phyloP scores from a whole-genome alignment of 176 grass and related monocot genomes.

The Phoenix roebelenii region DNA sequence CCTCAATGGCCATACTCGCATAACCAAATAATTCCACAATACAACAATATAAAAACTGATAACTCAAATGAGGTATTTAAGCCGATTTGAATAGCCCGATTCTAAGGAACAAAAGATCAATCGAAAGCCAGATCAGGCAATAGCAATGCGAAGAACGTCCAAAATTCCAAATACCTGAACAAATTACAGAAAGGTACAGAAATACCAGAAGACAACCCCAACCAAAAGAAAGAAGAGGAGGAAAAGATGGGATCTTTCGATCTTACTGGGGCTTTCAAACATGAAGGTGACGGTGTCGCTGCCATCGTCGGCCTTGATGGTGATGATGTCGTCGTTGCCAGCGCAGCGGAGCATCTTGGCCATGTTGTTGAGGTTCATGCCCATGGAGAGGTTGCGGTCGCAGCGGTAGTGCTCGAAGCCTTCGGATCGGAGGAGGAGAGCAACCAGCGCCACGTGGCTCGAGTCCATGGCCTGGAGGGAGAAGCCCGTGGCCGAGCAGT shows the following conservation, averaged over 20 bases:
- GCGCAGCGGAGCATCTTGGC: conserved; percentile 22
- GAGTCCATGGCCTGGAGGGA: conserved; percentile 21
- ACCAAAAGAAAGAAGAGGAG: not conserved
- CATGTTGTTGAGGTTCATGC: conserved; percentile 19
- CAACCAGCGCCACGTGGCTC: conserved; percentile 14
- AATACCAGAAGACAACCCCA: not conserved
- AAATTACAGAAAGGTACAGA: no score
- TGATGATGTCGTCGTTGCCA: conserved; percentile 14
- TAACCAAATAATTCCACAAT: no score
- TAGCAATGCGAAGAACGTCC: no score
- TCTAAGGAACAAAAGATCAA: no score
- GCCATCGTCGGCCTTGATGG: conserved; percentile 23
- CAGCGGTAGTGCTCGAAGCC: conserved; percentile 23
- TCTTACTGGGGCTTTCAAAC: conserved; percentile 11
- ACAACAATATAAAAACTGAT: no score
- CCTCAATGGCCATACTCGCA: no score
- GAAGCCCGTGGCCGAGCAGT: conserved; percentile 18
- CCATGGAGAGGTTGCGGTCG: conserved; percentile 22
- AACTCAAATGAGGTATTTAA: no score
- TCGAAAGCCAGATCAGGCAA: no score
- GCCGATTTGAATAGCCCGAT: no score
- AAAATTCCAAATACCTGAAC: no score
- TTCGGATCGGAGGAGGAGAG: conserved; percentile 18
- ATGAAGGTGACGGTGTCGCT: conserved; percentile 23
- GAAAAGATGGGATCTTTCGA: not conserved